Evolutionary conservation across 2,329 filamentous ascomycete species (phyloP).

Genomic region (Sclerotinia minor): DNA sequence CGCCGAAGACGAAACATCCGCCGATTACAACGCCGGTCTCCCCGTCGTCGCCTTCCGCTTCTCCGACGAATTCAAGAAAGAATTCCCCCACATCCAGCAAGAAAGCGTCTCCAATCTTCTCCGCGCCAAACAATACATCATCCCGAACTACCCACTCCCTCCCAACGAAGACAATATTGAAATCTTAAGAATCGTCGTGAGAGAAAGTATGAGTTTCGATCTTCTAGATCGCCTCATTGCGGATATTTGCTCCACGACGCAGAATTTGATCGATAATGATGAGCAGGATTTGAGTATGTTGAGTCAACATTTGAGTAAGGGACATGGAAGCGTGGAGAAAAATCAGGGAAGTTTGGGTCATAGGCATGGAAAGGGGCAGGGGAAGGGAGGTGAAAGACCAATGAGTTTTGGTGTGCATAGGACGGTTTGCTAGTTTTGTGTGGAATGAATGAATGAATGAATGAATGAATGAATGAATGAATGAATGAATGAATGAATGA

Average conservation of each 20-base stretch:
- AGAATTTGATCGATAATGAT: conserved; percentile 53
- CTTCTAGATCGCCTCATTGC: conserved; percentile 62
- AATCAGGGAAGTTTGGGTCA: conserved; percentile 41
- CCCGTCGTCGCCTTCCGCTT: conserved; percentile 69
- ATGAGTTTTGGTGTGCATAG: conserved; percentile 51
- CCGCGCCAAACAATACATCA: conserved; percentile 68
- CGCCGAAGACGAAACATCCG: conserved; percentile 52
- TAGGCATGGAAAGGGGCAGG: conserved; percentile 28
- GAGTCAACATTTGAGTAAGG: conserved; percentile 43
- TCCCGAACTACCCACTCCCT: conserved; percentile 69
- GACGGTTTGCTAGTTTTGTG: conserved; percentile 46
- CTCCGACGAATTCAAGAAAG: conserved; percentile 58
- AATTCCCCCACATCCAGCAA: conserved; percentile 65
- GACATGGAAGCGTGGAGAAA: conserved; percentile 43
- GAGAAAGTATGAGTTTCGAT: conserved; percentile 69
- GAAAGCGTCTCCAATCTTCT: conserved; percentile 62
- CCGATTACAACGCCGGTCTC: conserved; percentile 63
- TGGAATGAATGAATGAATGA: no score
- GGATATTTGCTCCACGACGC: conserved; percentile 61
- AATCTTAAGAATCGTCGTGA: conserved; percentile 66
- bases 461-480: no score
- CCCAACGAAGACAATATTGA: conserved; percentile 61
- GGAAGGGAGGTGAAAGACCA: conserved; percentile 45
- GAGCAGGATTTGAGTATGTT: conserved; percentile 48
- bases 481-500: no score